These are phyloP conservation scores for Waltergamsia citrina DNA, from an alignment of 2,329 filamentous ascomycete genomes.

Conservation along the genomic window DNA sequence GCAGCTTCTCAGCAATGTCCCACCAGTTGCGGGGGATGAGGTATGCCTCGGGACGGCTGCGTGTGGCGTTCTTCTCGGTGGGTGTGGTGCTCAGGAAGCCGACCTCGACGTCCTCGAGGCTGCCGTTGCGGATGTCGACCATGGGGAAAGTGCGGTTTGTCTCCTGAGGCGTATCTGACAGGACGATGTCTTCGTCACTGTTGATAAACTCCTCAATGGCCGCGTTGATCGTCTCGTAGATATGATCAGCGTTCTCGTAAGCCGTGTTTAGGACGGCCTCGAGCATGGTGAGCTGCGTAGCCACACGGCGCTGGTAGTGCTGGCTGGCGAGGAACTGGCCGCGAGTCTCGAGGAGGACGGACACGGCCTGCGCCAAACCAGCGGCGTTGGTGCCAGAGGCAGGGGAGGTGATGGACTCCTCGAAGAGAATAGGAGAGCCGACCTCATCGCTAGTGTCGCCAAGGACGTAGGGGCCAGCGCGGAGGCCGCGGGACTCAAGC, in stretches of 20 bases:
- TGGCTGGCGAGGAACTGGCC: slow-evolving; percentile 19
- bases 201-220: slow-evolving; percentile 12
- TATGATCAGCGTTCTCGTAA: slow-evolving; percentile 10
- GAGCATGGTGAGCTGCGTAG: slow-evolving; percentile 14
- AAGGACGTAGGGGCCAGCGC: slow-evolving; percentile 16
- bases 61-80: slow-evolving; percentile 13
- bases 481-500: slow-evolving; percentile 13
- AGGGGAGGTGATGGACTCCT: slow-evolving; percentile 14
- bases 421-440: slow-evolving; percentile 11
- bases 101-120: slow-evolving; percentile 11
- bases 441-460: slow-evolving; percentile 6
- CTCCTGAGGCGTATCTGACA: slow-evolving; percentile 10
- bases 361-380: slow-evolving; percentile 13
- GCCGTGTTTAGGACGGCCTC: slow-evolving; percentile 14
- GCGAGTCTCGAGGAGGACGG: slow-evolving; percentile 15
- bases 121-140: slow-evolving; percentile 13
- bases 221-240: slow-evolving; percentile 10
- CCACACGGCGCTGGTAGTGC: slow-evolving; percentile 20
- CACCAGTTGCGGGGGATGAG: slow-evolving; percentile 14
- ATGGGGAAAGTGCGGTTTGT: slow-evolving; percentile 15
- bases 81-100: slow-evolving; percentile 15
- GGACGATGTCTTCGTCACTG: slow-evolving; percentile 13
- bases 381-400: slow-evolving; percentile 14
- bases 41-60: slow-evolving; percentile 14
- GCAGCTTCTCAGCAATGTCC: slow-evolving; percentile 13